Evolutionary conservation across 179 eudicot species (phyloP).

Genomic region (Sideroxylon spinosum): DNA sequence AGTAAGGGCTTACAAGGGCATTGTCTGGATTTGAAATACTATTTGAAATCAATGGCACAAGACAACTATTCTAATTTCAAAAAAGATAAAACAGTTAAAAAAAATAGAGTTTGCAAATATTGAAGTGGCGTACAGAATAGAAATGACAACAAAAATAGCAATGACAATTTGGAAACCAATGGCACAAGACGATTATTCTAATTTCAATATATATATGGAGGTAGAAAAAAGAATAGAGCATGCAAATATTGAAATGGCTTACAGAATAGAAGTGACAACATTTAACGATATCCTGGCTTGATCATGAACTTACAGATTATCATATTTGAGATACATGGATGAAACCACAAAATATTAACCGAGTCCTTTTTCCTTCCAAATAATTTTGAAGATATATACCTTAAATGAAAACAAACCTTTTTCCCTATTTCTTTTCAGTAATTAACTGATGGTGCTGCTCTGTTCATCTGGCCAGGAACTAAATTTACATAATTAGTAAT

Average conservation of each 20-base stretch:
- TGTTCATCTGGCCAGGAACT: neutral
- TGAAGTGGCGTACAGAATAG: neutral
- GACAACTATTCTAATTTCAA: too few relatives aligned
- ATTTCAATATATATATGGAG: too few relatives aligned
- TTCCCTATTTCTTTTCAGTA: neutral
- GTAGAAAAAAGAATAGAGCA: too few relatives aligned
- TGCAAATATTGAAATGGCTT: too few relatives aligned
- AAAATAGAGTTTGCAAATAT: neutral
- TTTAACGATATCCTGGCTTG: neutral
- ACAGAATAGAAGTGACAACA: neutral
- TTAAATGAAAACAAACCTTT: neutral
- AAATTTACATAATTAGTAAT: neutral
- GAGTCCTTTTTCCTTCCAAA: neutral
- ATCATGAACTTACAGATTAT: neutral
- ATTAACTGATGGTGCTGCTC: slow-evolving; percentile 9
- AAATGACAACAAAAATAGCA: too few relatives aligned
- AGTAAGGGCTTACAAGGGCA: neutral
- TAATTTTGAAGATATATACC: neutral
- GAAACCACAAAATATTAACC: neutral
- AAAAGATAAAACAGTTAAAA: neutral
- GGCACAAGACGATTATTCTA: too few relatives aligned
- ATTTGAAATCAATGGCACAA: neutral
- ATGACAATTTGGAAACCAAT: too few relatives aligned
- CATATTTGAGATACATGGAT: neutral
- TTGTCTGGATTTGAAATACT: neutral